Percentiles rank a stretch among this genome's conserved stretches.
These are phyloP conservation scores for Coccomyxa sp. DNA, from an alignment of 139 green algal species.

Conservation along the genomic window DNA sequence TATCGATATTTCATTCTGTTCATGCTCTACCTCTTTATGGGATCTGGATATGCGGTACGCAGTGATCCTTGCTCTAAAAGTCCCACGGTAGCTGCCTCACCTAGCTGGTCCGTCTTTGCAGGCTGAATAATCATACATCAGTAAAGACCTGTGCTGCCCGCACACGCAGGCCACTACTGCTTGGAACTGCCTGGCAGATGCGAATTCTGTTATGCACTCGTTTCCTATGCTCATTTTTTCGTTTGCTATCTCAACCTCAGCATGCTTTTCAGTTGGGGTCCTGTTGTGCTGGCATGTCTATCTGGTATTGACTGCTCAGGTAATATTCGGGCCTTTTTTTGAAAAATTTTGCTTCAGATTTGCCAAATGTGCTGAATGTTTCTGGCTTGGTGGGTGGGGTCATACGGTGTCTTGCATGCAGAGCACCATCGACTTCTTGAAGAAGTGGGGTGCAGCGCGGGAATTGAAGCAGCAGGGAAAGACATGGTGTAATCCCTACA, in stretches of 20 bases:
- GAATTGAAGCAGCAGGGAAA: neutral
- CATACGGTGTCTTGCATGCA: conserved; percentile 6
- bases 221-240: neutral
- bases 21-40: conserved; percentile 47
- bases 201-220: neutral
- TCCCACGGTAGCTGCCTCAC: too few species aligned
- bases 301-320: neutral
- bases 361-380: too few species aligned
- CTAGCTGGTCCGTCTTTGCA: too few species aligned
- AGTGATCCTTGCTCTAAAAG: neutral
- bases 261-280: neutral
- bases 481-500: neutral
- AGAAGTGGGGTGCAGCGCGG: neutral
- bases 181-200: neutral
- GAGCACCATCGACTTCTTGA: neutral
- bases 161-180: neutral
- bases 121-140: too few species aligned
- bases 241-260: neutral
- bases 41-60: conserved; percentile 26
- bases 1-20: conserved; percentile 80
- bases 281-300: neutral
- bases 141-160: too few species aligned
- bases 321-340: neutral
- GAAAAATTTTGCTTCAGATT: neutral
- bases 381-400: too few species aligned